phyloP scores from a whole-genome alignment of 106 monocot genomes.

The Ottelia alismoides region DNA sequence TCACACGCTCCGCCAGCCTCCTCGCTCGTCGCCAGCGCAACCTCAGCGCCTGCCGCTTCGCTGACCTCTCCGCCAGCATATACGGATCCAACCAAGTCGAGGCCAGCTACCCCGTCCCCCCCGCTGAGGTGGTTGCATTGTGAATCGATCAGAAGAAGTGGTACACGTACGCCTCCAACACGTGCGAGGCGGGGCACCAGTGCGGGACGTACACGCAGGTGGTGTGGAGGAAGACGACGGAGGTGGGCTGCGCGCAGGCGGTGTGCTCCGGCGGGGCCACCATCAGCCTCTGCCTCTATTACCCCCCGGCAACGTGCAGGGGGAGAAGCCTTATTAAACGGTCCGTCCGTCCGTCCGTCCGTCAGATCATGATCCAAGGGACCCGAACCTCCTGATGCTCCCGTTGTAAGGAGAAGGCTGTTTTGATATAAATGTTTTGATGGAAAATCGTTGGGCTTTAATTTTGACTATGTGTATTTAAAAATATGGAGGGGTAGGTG shows the following conservation, averaged over 20 bases:
- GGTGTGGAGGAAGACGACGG: conserved; percentile 30
- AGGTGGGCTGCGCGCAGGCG: conserved; percentile 45
- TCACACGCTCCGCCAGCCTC: conserved; percentile 7
- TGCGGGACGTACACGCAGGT: conserved; percentile 54
- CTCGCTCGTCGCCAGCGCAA: conserved; percentile 10
- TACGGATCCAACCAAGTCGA: conserved; percentile 48
- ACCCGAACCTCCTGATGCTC: too few species aligned
- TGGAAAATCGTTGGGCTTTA: too few species aligned
- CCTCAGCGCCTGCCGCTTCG: conserved; percentile 25
- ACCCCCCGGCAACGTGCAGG: conserved; percentile 35
- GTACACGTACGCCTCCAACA: conserved; percentile 27
- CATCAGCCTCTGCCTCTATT: conserved; percentile 33
- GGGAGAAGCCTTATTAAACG: conserved; percentile 34
- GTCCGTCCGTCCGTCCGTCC: too few species aligned
- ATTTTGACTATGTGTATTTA: too few species aligned
- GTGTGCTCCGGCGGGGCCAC: conserved; percentile 14
- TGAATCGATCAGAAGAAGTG: conserved; percentile 29
- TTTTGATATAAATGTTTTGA: too few species aligned
- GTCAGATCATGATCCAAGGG: too few species aligned
- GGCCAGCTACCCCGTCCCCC: conserved; percentile 24
- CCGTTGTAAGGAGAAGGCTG: too few species aligned
- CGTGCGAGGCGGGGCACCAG: conserved; percentile 26
- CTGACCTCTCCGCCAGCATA: conserved; percentile 19
- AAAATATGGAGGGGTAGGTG: too few species aligned
- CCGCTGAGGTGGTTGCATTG: conserved; percentile 29